A percentile compares a stretch with the other conserved stretches of the same genome.
phyloP scores from a whole-genome alignment of 2,329 filamentous ascomycete genomes.

The Trichocomaceae sp. region DNA sequence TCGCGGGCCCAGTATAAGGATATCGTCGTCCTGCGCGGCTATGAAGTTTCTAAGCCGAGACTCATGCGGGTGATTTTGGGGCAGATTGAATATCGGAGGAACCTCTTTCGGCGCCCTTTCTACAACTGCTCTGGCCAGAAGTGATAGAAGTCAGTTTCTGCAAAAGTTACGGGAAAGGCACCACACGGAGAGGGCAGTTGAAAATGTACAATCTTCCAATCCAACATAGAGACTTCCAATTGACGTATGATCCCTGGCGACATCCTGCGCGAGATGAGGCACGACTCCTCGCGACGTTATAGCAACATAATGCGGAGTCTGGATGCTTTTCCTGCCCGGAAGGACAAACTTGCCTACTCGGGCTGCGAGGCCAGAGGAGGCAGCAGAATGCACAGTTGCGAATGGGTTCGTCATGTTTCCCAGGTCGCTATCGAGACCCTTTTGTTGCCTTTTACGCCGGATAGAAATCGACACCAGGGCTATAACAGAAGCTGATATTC shows the following conservation, averaged over 20 bases:
- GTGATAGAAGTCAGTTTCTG: constrained; percentile 72
- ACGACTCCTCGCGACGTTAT: constrained; percentile 76
- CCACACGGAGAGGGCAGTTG: not conserved
- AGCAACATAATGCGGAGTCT: constrained; percentile 77
- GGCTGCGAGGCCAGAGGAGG: constrained; percentile 39
- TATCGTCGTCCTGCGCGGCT: constrained; percentile 57
- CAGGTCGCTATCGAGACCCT: constrained; percentile 17
- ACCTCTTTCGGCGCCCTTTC: constrained; percentile 47
- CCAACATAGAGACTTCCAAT: constrained; percentile 70
- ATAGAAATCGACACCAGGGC: not conserved
- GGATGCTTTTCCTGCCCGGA: constrained; percentile 56
- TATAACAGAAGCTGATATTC: constrained; percentile 3
- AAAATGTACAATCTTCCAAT: constrained; percentile 82
- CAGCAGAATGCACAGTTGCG: constrained; percentile 27
- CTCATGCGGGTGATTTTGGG: constrained; percentile 34
- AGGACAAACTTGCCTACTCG: constrained; percentile 63
- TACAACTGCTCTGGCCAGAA: constrained; percentile 47
- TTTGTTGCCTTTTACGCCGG: not conserved
- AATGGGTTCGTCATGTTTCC: constrained; percentile 33
- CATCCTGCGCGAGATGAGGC: constrained; percentile 85
- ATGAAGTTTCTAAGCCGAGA: constrained; percentile 70
- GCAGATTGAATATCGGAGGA: constrained; percentile 48
- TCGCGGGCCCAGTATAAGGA: constrained; percentile 70
- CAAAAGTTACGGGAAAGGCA: constrained; percentile 20
- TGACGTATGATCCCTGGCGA: constrained; percentile 57